Percentiles rank a stretch among this genome's conserved stretches.
Evolutionary conservation across 192 early-diverging fungal species (phyloP).

Genomic region (Coemansia sp.): DNA sequence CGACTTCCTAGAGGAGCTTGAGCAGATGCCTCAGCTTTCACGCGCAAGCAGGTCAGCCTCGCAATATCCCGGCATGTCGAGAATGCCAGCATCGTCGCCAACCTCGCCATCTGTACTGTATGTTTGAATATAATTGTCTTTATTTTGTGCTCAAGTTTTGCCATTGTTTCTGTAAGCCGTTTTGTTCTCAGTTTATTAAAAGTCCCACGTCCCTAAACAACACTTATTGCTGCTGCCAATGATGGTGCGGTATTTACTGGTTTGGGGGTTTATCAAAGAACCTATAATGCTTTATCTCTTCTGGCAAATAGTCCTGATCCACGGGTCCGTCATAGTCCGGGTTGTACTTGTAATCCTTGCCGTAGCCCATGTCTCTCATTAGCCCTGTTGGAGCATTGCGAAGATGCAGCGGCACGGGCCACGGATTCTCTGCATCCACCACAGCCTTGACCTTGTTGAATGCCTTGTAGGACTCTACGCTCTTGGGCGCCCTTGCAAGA

Average conservation of each 20-base stretch:
- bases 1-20: conserved; percentile 41
- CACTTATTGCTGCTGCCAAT: background rate
- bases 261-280: conserved; percentile 55
- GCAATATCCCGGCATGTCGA: background rate
- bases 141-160: background rate
- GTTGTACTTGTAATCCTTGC: conserved; percentile 80
- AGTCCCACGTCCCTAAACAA: background rate
- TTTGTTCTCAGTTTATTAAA: background rate
- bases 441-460: conserved; percentile 66
- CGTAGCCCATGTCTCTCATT: conserved; percentile 83
- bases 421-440: conserved; percentile 61
- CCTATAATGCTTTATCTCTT: conserved; percentile 58
- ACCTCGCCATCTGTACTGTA: background rate
- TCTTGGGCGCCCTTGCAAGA: conserved; percentile 79
- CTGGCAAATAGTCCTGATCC: conserved; percentile 79
- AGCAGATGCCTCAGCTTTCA: conserved; percentile 35
- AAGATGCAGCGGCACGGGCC: conserved; percentile 83
- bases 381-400: conserved; percentile 78
- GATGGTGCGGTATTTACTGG: background rate
- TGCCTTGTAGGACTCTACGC: conserved; percentile 77
- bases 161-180: background rate
- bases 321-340: conserved; percentile 72
- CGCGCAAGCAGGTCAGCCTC: background rate
- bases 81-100: too few relatives aligned
- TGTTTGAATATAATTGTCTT: background rate